These are phyloP conservation scores for Lipomyces yamanashiensis DNA, from an alignment of 805 yeast species.

Conservation along the genomic window DNA sequence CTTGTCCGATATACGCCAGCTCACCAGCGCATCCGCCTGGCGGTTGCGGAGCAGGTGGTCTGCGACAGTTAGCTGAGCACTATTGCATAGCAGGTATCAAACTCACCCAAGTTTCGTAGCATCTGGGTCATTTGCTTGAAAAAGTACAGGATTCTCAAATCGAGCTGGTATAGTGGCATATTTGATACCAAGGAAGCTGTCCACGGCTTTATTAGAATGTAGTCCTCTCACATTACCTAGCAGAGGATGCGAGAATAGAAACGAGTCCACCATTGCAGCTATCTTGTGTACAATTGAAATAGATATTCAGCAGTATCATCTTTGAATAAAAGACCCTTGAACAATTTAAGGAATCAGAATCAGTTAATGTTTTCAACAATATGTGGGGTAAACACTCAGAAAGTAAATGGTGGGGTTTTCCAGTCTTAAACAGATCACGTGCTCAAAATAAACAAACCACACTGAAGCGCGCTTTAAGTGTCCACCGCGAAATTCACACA, in stretches of 20 bases:
- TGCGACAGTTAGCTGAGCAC: not conserved
- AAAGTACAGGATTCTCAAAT: slow-evolving; percentile 8
- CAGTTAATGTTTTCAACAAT: too few species aligned
- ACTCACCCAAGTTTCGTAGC: slow-evolving; percentile 10
- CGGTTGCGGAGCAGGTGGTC: slow-evolving; percentile 19
- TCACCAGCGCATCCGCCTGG: slow-evolving; percentile 19
- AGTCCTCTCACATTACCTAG: slow-evolving; percentile 5
- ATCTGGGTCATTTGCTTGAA: not conserved
- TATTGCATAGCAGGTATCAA: not conserved
- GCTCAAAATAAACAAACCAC: not conserved
- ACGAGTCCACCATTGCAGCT: not conserved
- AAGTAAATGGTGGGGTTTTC: too few species aligned
- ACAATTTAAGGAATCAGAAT: not conserved
- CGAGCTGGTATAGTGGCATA: slow-evolving; percentile 9
- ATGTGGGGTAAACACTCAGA: too few species aligned
- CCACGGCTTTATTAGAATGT: not conserved
- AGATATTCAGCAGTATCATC: not conserved
- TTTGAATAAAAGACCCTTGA: not conserved
- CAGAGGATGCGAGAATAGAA: not conserved
- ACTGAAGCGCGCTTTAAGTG: not conserved
- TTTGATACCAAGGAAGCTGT: slow-evolving; percentile 11
- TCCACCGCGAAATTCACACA: not conserved
- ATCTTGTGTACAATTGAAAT: not conserved
- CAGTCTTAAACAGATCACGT: not conserved
- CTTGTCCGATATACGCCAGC: slow-evolving; percentile 10